Evolutionary conservation across 2,329 filamentous ascomycete species (phyloP).

Genomic region (Metarhizium guizhouense): DNA sequence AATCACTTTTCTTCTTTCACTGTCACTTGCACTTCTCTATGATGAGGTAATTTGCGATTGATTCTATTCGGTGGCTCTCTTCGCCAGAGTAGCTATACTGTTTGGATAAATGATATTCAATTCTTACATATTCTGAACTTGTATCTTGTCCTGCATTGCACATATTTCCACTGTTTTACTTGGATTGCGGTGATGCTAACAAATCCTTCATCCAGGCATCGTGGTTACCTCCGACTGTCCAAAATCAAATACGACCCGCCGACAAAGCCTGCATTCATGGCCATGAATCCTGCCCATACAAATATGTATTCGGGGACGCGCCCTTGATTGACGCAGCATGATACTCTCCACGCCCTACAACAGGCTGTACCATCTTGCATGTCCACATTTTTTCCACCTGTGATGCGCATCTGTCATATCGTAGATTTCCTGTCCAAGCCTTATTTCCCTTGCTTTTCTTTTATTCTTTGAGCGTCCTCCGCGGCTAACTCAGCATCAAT

Average conservation of each 20-base stretch:
- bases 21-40: slow-evolving; percentile 29
- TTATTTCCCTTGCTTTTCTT: slow-evolving; percentile 44
- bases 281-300: too few species aligned
- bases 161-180: background rate
- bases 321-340: background rate
- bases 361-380: too few species aligned
- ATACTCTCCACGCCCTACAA: too few species aligned
- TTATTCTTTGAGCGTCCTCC: slow-evolving; percentile 58
- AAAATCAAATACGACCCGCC: too few species aligned
- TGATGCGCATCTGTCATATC: background rate
- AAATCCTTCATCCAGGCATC: background rate
- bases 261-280: too few species aligned
- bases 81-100: slow-evolving; percentile 83
- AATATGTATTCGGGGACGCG: background rate
- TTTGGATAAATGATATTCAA: slow-evolving; percentile 72
- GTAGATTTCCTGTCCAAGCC: background rate
- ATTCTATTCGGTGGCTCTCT: slow-evolving; percentile 76
- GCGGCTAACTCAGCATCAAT: slow-evolving; percentile 59
- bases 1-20: slow-evolving; percentile 2
- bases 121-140: slow-evolving; percentile 98
- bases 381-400: too few species aligned
- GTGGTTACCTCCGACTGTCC: too few species aligned
- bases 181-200: background rate
- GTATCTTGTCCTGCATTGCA: slow-evolving; percentile 10
- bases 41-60: slow-evolving; percentile 99